phyloP scores from a whole-genome alignment of 805 yeast genomes.

The Candida ficus region DNA sequence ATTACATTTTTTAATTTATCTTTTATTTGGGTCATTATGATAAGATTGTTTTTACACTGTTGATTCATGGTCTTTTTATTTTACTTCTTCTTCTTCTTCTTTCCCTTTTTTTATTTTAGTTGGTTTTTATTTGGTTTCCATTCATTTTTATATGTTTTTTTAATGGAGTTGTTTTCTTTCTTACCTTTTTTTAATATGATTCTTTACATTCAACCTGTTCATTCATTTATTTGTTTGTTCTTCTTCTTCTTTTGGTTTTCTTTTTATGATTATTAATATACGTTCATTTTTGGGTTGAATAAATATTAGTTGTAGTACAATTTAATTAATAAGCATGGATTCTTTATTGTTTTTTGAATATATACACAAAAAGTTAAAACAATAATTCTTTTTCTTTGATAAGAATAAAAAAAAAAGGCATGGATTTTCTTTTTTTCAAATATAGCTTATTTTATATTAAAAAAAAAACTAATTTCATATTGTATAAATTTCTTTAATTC shows the following conservation, averaged over 20 bases:
- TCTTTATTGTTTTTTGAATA: background rate
- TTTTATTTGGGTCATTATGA: no score
- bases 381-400: no score
- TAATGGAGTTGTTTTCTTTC: conserved; percentile 1
- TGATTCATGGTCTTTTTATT: background rate
- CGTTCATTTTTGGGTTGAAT: background rate
- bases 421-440: background rate
- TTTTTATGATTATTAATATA: no score
- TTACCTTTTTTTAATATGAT: background rate
- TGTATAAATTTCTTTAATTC: background rate
- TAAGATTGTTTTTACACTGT: background rate
- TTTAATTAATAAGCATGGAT: background rate
- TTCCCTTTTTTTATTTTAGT: background rate
- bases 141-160: background rate
- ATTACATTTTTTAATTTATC: no score
- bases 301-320: background rate
- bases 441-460: background rate
- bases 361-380: no score
- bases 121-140: background rate
- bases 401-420: no score
- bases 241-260: background rate
- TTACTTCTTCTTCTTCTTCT: background rate
- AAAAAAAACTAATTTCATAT: background rate
- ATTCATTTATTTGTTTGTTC: background rate
- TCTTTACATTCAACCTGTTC: background rate